Base-by-base conservation (phyloP, 768 basidiomycete genomes). In the Amanita polypyramis region DNA sequence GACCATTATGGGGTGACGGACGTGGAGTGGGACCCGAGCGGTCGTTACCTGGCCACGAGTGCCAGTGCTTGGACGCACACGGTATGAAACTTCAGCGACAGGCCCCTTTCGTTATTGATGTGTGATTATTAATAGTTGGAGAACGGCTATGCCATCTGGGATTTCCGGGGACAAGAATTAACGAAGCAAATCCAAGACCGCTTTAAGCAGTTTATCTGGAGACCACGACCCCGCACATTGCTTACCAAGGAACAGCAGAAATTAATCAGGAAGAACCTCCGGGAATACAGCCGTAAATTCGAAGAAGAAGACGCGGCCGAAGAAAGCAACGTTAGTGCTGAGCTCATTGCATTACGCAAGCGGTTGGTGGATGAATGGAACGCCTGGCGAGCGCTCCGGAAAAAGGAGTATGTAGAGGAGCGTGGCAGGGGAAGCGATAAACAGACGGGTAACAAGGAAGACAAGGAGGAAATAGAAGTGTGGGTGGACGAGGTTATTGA, bases 181-280 rank as follows among this genome's bases (percentile, higher is more conserved):
- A 76, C 85, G 61, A 87, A 89, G 62, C 82, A 84, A 43, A 80
- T 92, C 50, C 72, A 86, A 53, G 96, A 98, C 62, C 80, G 85
- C 49, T 98, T 99, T 79, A 99, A 99, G 72, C 96, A 99, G 65
- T 92, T 98, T 67, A 77, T 97, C 52, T 99, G 95, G 95, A 83
- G 96, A 30, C 94, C 95, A 20, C 84, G 96, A n/a, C 91, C 96
- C 3, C 78, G 81, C 9, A 85, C 89, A 2, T 68, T 98, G 43
- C 73, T 99, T 49, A 74, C 80, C 41, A 90, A 85, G 61, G 93
- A 96, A 43, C 80, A 92, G 51, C 91, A 96, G 60, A 82, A 82
- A 54, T 77, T 76, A 44, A 79, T 99, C 50, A 79, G 90, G 51
- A 85, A 81, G 66, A 95, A 90, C 61, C 74, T 98, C 55, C 81